Evolutionary conservation across 805 yeast genomes (phyloP).

Genomic region (Starmerella tilneyi): DNA sequence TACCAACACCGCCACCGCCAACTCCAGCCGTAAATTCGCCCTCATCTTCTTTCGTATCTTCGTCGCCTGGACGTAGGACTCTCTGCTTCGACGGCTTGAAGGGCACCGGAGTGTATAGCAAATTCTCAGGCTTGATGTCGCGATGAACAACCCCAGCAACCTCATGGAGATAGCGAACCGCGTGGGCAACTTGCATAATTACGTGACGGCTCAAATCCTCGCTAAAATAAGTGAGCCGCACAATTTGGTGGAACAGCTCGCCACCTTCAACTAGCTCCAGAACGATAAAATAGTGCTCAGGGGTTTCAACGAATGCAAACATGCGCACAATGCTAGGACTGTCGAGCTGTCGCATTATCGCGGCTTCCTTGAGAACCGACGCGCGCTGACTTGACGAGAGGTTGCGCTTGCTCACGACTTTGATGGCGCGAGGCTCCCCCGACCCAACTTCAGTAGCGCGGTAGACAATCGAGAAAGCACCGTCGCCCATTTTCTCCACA

Average conservation of each 20-base stretch:
- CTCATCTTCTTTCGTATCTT: slow-evolving; percentile 58
- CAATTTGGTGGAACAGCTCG: slow-evolving; percentile 70
- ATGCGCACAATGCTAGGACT: slow-evolving; percentile 55
- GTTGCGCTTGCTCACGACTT: slow-evolving; percentile 55
- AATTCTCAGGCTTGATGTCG: slow-evolving; percentile 74
- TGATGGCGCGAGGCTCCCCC: slow-evolving; percentile 54
- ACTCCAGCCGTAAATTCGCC: slow-evolving; percentile 69
- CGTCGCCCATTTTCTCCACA: slow-evolving; percentile 44
- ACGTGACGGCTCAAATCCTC: slow-evolving; percentile 66
- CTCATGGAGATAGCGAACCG: slow-evolving; percentile 61
- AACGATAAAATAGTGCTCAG: slow-evolving; percentile 48
- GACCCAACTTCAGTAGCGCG: slow-evolving; percentile 46
- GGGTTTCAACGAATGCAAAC: slow-evolving; percentile 43
- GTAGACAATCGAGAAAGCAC: slow-evolving; percentile 83
- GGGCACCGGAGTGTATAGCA: slow-evolving; percentile 51
- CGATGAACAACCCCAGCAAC: slow-evolving; percentile 65
- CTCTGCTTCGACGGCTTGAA: slow-evolving; percentile 33
- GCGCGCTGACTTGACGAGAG: slow-evolving; percentile 33
- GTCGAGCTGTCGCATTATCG: slow-evolving; percentile 54
- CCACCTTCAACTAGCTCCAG: slow-evolving; percentile 68
- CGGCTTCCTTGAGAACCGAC: slow-evolving; percentile 54
- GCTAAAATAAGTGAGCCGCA: slow-evolving; percentile 62
- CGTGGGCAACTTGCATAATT: slow-evolving; percentile 58
- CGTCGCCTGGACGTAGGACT: slow-evolving; percentile 34
- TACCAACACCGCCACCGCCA: slow-evolving; percentile 90